phyloP scores from a whole-genome alignment of 2,329 filamentous ascomycete species.

The Didymellaceae sp. region DNA sequence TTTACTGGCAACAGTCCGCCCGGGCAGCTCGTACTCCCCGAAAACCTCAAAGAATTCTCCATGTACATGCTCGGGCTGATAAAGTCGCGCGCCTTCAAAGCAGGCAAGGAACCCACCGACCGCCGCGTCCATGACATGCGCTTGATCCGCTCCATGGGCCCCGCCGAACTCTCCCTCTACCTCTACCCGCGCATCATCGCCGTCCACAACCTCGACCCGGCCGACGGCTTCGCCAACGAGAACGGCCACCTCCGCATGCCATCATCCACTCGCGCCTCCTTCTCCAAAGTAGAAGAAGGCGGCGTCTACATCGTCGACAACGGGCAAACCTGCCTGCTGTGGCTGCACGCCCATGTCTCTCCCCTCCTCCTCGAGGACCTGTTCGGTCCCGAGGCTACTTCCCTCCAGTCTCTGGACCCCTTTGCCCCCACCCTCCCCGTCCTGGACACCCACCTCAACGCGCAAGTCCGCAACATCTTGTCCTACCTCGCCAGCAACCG shows the following conservation, averaged over 20 bases:
- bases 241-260: conserved; percentile 89
- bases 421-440: conserved; percentile 81
- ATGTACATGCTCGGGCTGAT: conserved; percentile 94
- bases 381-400: conserved; percentile 77
- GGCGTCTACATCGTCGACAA: conserved; percentile 96
- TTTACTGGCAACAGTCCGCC: conserved; percentile 86
- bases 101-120: conserved; percentile 88
- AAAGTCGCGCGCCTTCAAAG: conserved; percentile 92
- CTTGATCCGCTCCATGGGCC: conserved; percentile 86
- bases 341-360: conserved; percentile 91
- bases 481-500: conserved; percentile 82
- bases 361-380: conserved; percentile 90
- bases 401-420: conserved; percentile 78
- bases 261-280: conserved; percentile 78
- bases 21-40: conserved; percentile 91
- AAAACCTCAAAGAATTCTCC: conserved; percentile 92
- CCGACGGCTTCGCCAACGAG: conserved; percentile 92
- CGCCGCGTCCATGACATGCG: conserved; percentile 90
- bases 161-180: conserved; percentile 84
- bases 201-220: conserved; percentile 84
- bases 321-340: conserved; percentile 87
- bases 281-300: conserved; percentile 86
- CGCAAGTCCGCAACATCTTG: conserved; percentile 90
- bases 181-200: conserved; percentile 94
- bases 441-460: conserved; percentile 89